A percentile compares a stretch with the other conserved stretches of the same genome.
phyloP scores from a whole-genome alignment of 345 rosid species.

The Eutrema yunnanense region DNA sequence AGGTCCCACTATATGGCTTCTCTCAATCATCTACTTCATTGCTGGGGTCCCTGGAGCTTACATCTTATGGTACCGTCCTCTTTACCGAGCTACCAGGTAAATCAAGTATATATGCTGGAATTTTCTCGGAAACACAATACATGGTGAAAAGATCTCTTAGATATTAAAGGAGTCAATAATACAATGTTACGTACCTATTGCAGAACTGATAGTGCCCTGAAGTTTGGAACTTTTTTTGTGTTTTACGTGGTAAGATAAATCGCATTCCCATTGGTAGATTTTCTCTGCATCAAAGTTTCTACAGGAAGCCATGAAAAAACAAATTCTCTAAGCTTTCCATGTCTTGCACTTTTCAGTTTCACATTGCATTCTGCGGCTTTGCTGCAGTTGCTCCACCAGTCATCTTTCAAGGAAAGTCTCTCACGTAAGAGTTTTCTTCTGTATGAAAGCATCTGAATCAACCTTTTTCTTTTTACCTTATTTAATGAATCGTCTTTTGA shows the following conservation, averaged over 20 bases:
- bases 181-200: conserved; percentile 22
- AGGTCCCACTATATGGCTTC: conserved; percentile 96
- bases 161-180: background rate
- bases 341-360: conserved; percentile 53
- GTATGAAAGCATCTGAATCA: conserved; percentile 1
- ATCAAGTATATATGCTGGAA: conserved; percentile 1
- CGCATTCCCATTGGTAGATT: background rate
- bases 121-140: background rate
- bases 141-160: background rate
- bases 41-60: conserved; percentile 91
- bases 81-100: conserved; percentile 96
- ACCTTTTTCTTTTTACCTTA: background rate
- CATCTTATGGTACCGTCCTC: conserved; percentile 89
- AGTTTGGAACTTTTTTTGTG: conserved; percentile 91
- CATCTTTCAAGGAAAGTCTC: conserved; percentile 91
- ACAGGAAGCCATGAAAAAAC: background rate
- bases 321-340: background rate
- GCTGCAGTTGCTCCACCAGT: conserved; percentile 93
- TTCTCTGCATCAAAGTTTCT: background rate
- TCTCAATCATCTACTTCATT: conserved; percentile 83
- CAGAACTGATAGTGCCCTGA: conserved; percentile 98
- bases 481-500: background rate
- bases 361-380: conserved; percentile 74
- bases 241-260: conserved; percentile 53
- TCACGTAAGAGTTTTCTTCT: conserved; percentile 58